Evolutionary conservation across 768 basidiomycete genomes (phyloP).

Genomic region (Lactifluus volemus): DNA sequence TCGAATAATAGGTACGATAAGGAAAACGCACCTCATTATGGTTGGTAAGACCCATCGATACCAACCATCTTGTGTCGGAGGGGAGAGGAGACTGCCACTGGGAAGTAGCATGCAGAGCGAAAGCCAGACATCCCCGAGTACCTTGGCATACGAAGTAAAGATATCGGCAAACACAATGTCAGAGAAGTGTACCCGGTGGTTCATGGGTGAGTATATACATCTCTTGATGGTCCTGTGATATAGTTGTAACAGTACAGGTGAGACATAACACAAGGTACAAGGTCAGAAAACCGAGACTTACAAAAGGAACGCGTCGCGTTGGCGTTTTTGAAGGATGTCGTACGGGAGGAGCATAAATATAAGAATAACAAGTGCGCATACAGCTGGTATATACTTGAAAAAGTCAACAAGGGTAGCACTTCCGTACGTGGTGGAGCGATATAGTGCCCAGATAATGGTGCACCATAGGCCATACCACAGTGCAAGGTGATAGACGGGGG

Average conservation of each 20-base stretch:
- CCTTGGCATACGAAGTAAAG: slow-evolving; percentile 94
- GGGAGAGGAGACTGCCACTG: slow-evolving; percentile 62
- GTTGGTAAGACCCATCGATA: slow-evolving; percentile 69
- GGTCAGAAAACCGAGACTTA: slow-evolving; percentile 34
- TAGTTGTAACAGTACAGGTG: neutral
- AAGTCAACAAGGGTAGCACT: slow-evolving; percentile 55
- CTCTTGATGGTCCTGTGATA: slow-evolving; percentile 55
- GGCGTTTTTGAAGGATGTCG: slow-evolving; percentile 54
- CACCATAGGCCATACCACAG: slow-evolving; percentile 52
- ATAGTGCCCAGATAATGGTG: slow-evolving; percentile 60
- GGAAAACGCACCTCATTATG: slow-evolving; percentile 68
- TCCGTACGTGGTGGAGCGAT: slow-evolving; percentile 49
- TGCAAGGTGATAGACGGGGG: slow-evolving; percentile 61
- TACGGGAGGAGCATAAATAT: slow-evolving; percentile 58
- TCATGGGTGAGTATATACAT: slow-evolving; percentile 58
- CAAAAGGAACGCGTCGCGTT: slow-evolving; percentile 73
- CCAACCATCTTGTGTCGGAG: slow-evolving; percentile 55
- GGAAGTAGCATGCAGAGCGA: slow-evolving; percentile 81
- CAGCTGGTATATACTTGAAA: slow-evolving; percentile 67
- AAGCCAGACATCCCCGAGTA: slow-evolving; percentile 90
- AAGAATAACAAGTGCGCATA: slow-evolving; percentile 52
- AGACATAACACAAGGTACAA: slow-evolving; percentile 2
- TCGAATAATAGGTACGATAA: neutral
- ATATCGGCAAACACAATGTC: slow-evolving; percentile 95
- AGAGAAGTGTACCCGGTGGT: slow-evolving; percentile 67